Conservation (phyloP, 148 eudicot species). For the Vaccinium corymbosum region DNA sequence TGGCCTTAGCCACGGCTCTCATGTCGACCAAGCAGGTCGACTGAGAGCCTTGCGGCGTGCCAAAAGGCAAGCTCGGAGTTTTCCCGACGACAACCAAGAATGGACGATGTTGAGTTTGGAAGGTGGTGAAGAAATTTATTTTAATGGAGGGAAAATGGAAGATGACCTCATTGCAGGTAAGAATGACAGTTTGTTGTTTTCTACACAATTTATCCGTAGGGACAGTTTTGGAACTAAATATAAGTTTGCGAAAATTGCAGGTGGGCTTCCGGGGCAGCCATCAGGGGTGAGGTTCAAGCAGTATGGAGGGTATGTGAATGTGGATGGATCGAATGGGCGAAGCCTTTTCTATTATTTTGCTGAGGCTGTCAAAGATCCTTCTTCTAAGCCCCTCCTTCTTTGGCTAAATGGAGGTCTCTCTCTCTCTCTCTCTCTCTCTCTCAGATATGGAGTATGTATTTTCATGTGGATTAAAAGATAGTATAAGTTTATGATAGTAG, state of each 20-base stretch:
- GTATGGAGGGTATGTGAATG: constrained; percentile 44
- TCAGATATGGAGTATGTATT: not conserved
- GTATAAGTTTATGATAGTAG: not conserved
- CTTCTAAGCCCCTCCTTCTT: constrained; percentile 36
- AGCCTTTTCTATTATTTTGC: constrained; percentile 46
- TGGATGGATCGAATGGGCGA: constrained; percentile 36
- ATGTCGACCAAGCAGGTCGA: constrained; percentile 19
- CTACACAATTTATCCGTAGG: not conserved
- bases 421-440: not conserved
- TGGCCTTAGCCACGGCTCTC: constrained; percentile 12
- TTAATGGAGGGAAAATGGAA: constrained; percentile 24
- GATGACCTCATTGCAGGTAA: constrained; percentile 30
- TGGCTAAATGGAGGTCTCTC: constrained; percentile 51
- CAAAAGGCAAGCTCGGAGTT: constrained; percentile 1
- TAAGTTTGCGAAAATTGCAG: not conserved
- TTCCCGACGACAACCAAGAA: not conserved
- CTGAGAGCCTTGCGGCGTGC: constrained; percentile 19
- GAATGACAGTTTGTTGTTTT: not conserved
- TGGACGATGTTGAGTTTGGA: not conserved
- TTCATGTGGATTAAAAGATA: not conserved
- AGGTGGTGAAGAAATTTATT: not conserved
- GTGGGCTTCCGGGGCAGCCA: constrained; percentile 45
- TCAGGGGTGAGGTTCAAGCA: constrained; percentile 31
- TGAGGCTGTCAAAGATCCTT: constrained; percentile 33
- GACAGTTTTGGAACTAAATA: not conserved